Evolutionary conservation across 495 filamentous ascomycete species (phyloP).

Genomic region (Parathielavia hyrcaniae): DNA sequence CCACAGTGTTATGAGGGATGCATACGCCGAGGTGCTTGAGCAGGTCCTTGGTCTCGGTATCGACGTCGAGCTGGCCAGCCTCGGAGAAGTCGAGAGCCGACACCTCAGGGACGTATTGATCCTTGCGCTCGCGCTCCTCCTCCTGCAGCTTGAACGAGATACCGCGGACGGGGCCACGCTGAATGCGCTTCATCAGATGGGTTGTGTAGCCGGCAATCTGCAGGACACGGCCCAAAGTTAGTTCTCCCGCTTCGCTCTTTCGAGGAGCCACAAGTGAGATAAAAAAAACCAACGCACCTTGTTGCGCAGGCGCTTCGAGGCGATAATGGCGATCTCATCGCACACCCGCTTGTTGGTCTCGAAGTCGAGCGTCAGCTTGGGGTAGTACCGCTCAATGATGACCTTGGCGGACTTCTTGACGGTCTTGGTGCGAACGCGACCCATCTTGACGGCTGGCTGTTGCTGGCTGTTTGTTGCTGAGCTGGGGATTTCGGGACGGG

Average conservation of each 20-base stretch:
- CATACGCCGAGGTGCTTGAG: slow-evolving; percentile 96
- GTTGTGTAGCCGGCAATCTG: slow-evolving; percentile 99
- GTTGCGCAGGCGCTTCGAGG: slow-evolving; percentile 95
- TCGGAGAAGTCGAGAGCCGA: slow-evolving; percentile 97
- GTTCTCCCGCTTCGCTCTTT: too few species aligned
- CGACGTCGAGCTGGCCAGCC: slow-evolving; percentile 87
- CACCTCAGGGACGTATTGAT: slow-evolving; percentile 99
- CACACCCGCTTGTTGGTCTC: slow-evolving; percentile 99
- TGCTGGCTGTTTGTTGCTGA: slow-evolving; percentile 29
- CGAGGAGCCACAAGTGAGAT: neutral
- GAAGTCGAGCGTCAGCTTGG: slow-evolving; percentile 97
- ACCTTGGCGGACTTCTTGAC: slow-evolving; percentile 99
- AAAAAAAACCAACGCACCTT: slow-evolving; percentile 54
- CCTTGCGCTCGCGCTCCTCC: slow-evolving; percentile 99
- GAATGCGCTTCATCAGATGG: slow-evolving; percentile 96
- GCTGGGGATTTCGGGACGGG: slow-evolving; percentile 15
- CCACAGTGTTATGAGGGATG: slow-evolving; percentile 24
- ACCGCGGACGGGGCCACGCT: slow-evolving; percentile 96
- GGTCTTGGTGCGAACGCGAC: slow-evolving; percentile 97
- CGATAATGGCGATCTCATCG: slow-evolving; percentile 99
- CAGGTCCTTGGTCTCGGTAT: slow-evolving; percentile 94
- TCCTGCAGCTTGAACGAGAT: slow-evolving; percentile 99
- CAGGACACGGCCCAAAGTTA: slow-evolving; percentile 10
- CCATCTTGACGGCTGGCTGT: slow-evolving; percentile 67
- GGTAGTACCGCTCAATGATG: slow-evolving; percentile 99